Evolutionary conservation across 306 rosid genomes (phyloP).

Genomic region (Cucurbita moschata): DNA sequence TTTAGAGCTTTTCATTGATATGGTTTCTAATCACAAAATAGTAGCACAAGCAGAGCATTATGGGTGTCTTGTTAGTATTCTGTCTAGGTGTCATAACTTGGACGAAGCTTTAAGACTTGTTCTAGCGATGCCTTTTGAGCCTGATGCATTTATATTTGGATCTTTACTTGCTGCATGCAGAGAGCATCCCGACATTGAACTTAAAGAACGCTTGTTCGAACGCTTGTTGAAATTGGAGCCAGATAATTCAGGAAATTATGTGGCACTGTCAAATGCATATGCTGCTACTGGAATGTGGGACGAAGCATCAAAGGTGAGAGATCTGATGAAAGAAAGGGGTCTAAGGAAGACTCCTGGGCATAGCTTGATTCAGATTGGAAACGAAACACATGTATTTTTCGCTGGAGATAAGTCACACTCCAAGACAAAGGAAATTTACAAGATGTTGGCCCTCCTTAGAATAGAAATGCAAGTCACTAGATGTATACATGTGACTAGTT

Average conservation of each 20-base stretch:
- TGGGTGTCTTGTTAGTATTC: conserved; percentile 54
- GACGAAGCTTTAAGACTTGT: conserved; percentile 58
- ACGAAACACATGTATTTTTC: conserved; percentile 40
- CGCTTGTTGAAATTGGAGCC: conserved; percentile 45
- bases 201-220: conserved; percentile 36
- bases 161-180: conserved; percentile 54
- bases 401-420: conserved; percentile 63
- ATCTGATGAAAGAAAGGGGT: conserved; percentile 55
- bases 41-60: conserved; percentile 51
- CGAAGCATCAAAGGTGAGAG: conserved; percentile 39
- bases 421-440: conserved; percentile 34
- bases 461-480: conserved; percentile 26
- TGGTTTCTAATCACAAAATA: conserved; percentile 40
- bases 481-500: conserved; percentile 2
- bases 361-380: conserved; percentile 74
- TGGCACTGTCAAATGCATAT: conserved; percentile 60
- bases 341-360: conserved; percentile 54
- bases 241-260: conserved; percentile 62
- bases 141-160: conserved; percentile 65
- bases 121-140: conserved; percentile 36
- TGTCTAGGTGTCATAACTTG: conserved; percentile 34
- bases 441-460: conserved; percentile 33
- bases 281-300: conserved; percentile 61
- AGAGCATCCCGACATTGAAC: conserved; percentile 38
- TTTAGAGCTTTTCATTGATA: conserved; percentile 40